These are phyloP conservation scores for Suillus subluteus DNA, from an alignment of 768 basidiomycete species.

Conservation along the genomic window DNA sequence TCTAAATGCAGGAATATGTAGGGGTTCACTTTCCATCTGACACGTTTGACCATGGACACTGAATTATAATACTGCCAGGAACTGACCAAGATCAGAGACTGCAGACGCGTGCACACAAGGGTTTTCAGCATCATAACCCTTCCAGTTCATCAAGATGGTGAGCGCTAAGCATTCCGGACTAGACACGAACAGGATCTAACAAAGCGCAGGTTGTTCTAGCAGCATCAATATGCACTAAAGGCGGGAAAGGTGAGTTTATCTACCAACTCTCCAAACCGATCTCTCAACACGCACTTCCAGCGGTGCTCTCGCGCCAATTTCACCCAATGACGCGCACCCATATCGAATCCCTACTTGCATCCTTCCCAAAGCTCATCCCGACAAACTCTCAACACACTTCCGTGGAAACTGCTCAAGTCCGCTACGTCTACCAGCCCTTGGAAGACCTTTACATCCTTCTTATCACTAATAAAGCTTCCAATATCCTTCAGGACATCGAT, in stretches of 20 bases:
- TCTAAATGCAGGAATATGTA: background rate
- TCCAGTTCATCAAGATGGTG: background rate
- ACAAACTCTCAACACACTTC: conserved; percentile 94
- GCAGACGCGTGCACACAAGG: background rate
- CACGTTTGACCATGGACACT: background rate
- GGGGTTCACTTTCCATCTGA: background rate
- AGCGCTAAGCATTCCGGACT: background rate
- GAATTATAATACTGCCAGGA: background rate
- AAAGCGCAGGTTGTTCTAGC: conserved; percentile 80
- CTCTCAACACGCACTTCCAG: conserved; percentile 43
- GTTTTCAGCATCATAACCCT: background rate
- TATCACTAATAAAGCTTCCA: conserved; percentile 98
- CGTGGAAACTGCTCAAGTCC: conserved; percentile 93
- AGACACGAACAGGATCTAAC: background rate
- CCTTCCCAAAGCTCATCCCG: conserved; percentile 97
- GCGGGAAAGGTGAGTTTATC: conserved; percentile 74
- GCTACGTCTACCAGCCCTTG: conserved; percentile 95
- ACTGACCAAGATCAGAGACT: background rate
- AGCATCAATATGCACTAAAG: conserved; percentile 94
- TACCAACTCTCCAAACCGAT: conserved; percentile 5
- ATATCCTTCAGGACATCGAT: conserved; percentile 97
- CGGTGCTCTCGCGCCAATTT: conserved; percentile 95
- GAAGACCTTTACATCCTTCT: conserved; percentile 97
- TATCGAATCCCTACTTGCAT: conserved; percentile 94
- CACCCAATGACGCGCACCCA: conserved; percentile 89